A percentile compares a stretch with the other conserved stretches of the same genome.
Evolutionary conservation across 106 monocot genomes (phyloP).

Genomic region (Dendrobium huoshanense): DNA sequence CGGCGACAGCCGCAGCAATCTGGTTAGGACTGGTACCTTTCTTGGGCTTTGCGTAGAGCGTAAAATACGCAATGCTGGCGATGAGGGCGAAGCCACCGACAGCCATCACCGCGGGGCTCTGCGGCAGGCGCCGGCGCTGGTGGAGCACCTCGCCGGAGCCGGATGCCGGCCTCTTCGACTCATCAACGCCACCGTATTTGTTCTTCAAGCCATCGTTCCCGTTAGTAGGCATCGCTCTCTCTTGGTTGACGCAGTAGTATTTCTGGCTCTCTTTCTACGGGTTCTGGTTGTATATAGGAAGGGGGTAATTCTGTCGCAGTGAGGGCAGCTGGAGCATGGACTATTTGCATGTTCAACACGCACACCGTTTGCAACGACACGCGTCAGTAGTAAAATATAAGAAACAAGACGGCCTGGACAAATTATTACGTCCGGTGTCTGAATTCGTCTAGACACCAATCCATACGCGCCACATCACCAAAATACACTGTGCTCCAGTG

Average conservation of each 20-base stretch:
- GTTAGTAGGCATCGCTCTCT: slow-evolving; percentile 1
- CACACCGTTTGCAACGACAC: no score
- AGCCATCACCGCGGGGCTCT: slow-evolving; percentile 14
- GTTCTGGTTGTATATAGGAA: no score
- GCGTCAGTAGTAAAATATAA: no score
- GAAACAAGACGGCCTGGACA: no score
- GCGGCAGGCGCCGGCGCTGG: slow-evolving; percentile 19
- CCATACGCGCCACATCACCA: no score
- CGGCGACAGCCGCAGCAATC: slow-evolving; percentile 4
- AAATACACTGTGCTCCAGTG: no score
- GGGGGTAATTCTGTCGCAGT: no score
- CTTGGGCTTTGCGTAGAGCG: slow-evolving; percentile 27
- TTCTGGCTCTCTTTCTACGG: no score
- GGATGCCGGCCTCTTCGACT: slow-evolving; percentile 22
- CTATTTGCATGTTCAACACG: no score
- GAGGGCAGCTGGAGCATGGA: no score
- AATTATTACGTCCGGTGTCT: no score
- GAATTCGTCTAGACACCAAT: no score
- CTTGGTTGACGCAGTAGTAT: background rate
- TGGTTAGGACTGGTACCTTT: slow-evolving; percentile 12
- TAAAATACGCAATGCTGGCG: slow-evolving; percentile 17
- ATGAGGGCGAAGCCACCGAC: slow-evolving; percentile 13
- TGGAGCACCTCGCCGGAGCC: slow-evolving; percentile 15
- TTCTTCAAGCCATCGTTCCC: slow-evolving; percentile 18
- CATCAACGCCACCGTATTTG: slow-evolving; percentile 21